Conservation (phyloP, 192 early-diverging fungal genomes). For the Pecoramyces ruminantium region DNA sequence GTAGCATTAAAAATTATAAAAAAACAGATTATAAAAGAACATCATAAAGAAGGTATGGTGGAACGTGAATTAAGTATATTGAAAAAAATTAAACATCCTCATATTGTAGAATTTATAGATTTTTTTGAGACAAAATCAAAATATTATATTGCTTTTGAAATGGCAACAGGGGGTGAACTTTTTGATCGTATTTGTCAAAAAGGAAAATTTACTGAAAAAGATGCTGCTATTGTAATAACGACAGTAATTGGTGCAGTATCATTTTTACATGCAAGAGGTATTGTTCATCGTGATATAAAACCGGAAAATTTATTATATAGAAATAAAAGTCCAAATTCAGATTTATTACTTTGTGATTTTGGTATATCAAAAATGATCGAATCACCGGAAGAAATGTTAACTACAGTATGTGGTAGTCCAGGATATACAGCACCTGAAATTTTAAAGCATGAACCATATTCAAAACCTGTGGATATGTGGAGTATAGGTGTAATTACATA, state of each 20-base stretch:
- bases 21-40: neutral
- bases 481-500: neutral
- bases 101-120: slow-evolving; percentile 2
- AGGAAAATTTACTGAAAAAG: slow-evolving; percentile 53
- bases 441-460: slow-evolving; percentile 1
- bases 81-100: neutral
- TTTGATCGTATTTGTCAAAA: slow-evolving; percentile 79
- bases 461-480: slow-evolving; percentile 1
- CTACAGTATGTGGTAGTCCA: slow-evolving; percentile 1
- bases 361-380: slow-evolving; percentile 3
- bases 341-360: neutral
- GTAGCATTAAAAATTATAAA: slow-evolving; percentile 3
- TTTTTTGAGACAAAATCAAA: slow-evolving; percentile 3
- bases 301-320: slow-evolving; percentile 4
- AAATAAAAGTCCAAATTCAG: neutral
- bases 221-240: slow-evolving; percentile 20
- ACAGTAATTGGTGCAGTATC: neutral
- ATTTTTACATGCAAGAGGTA: neutral
- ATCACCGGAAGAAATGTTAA: neutral
- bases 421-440: slow-evolving; percentile 5
- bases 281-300: slow-evolving; percentile 7
- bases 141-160: slow-evolving; percentile 5
- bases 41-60: slow-evolving; percentile 1
- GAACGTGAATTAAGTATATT: slow-evolving; percentile 1
- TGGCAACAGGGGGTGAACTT: slow-evolving; percentile 14